Evolutionary conservation across 2,329 filamentous ascomycete species (phyloP).

Genomic region (Fusarium denticulatum): DNA sequence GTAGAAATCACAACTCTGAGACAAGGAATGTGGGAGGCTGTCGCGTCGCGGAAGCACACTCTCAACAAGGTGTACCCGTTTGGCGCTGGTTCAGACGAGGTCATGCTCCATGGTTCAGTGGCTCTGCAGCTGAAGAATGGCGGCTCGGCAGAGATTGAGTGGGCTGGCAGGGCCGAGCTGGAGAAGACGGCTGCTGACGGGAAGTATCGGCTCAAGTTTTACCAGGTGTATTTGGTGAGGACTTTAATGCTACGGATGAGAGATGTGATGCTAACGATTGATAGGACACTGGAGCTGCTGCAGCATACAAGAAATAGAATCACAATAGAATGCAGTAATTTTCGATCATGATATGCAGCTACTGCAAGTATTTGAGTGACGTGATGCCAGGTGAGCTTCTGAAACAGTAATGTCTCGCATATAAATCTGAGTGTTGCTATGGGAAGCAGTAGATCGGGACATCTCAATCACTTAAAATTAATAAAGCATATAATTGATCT

Average conservation of each 20-base stretch:
- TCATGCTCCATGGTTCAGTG: conserved; percentile 32
- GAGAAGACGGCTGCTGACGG: conserved; percentile 12
- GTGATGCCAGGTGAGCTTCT: neutral
- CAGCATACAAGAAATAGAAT: conserved; percentile 41
- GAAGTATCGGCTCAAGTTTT: conserved; percentile 30
- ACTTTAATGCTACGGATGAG: rapidly evolving
- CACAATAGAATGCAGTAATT: conserved; percentile 47
- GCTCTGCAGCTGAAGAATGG: conserved; percentile 31
- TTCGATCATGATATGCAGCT: rapidly evolving
- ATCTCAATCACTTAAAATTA: neutral
- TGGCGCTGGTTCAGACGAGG: conserved; percentile 14
- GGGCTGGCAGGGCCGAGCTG: conserved; percentile 26
- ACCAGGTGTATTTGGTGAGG: conserved; percentile 31
- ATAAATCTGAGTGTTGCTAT: neutral
- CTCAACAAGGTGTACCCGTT: conserved; percentile 26
- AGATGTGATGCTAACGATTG: neutral
- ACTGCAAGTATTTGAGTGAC: rapidly evolving
- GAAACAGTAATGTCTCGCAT: neutral
- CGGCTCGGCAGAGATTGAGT: conserved; percentile 26
- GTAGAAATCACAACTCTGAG: conserved; percentile 28
- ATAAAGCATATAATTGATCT: too few species aligned
- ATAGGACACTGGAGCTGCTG: conserved; percentile 27
- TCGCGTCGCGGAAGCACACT: conserved; percentile 28
- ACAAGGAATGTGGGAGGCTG: conserved; percentile 34
- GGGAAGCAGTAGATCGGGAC: neutral